Evolutionary conservation across 352 stramenopile species (phyloP), one percentile per base, ranked within the genome.

Genomic region (Blastocystis sp.): DNA sequence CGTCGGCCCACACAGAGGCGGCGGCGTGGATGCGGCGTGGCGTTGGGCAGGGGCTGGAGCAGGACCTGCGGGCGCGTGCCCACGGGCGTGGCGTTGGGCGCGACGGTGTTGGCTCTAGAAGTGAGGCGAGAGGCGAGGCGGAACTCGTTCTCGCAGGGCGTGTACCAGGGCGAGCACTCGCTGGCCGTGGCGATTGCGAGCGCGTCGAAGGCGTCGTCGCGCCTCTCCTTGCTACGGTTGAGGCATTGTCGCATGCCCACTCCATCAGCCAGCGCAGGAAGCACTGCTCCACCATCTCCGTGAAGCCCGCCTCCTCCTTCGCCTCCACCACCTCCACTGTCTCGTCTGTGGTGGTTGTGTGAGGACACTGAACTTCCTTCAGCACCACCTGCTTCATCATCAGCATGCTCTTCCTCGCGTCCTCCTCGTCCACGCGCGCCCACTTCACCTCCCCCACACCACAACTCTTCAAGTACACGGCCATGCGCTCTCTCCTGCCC

Each of bases 1-100:
- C 23, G 14, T 45, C 34, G n/a, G 23, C 28, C 64, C 64, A 74
- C 11, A 74, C 64, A 45, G n/a, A 74, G 34, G 64, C 64, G 41
- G 64, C 64, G 9, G 19, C 17, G 41, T 74, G 64, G 64, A 23
- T 74, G 64, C 64, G 41, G 64, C 41, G 41, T 19, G 41, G 10
- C 17, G 17, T 9, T 74, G 17, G 19, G 40, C 21, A 10, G 17
- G 41, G 19, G 40, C 23, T 40, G 23, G 28, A 41, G 23, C 17
- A n/a, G 40, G 64, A 74, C 11, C 3, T 40, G 14, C 7, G 17
- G 23, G 4, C 11, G 19, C 9, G 5, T 74, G 14, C 41, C 34
- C 64, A 3, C n/a, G 41, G 4, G 2, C 7, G 40, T 40, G 64
- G 11, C 43, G 64, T 9, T 23, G n/a, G n/a, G n/a, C 34, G 14